Evolutionary conservation across 2,329 filamentous ascomycete genomes (phyloP), one percentile per base, ranked within the genome.

Genomic region (Fusarium sp.): DNA sequence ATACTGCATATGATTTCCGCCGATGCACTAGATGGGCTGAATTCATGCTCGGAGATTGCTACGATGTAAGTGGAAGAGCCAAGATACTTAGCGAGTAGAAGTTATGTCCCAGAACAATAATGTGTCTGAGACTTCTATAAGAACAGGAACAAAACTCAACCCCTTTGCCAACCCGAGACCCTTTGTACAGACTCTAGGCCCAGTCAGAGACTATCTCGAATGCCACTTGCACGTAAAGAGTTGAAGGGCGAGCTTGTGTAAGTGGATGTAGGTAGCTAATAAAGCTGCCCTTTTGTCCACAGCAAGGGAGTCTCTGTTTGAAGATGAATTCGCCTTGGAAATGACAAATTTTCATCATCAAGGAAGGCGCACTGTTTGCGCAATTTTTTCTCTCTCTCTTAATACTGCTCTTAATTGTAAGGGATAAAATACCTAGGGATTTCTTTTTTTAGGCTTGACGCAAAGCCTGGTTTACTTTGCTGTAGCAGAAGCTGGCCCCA

Each of bases 381-480:
- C 37, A 33, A 41, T 15, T 29, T 45, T 45, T 31, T 25, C 8
- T 16, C 19, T 16, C 19, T 11, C 31, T 44, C 31, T 68, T 68
- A 41, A 48, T 46, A 18, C 33, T 52, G 15, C 33, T n/a, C 23
- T 67, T 41, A 37, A 33, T 37, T 51, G 23, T 60, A 63, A 70
- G 56, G 61, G 56, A 58, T n/a, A n/a, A n/a, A n/a, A n/a, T 70
- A 21, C 25, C 44, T 46, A 27, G 35, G 21, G 11, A 31, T 33
- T 70, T 70, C 70, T 72, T 72, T 72, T 72, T 73, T 73, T 70
- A 73, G 70, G 60, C 56, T 39, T 60, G 57, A 48, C 44, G 52
- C 48, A 65, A 66, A 71, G 52, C 61, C 56, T 56, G 46, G 58
- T 63, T 52, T 58, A 63, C 58, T 49, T 68, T 68, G 39, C 37